phyloP scores from a whole-genome alignment of 2,329 filamentous ascomycete species.

The Metarhizium brunneum region DNA sequence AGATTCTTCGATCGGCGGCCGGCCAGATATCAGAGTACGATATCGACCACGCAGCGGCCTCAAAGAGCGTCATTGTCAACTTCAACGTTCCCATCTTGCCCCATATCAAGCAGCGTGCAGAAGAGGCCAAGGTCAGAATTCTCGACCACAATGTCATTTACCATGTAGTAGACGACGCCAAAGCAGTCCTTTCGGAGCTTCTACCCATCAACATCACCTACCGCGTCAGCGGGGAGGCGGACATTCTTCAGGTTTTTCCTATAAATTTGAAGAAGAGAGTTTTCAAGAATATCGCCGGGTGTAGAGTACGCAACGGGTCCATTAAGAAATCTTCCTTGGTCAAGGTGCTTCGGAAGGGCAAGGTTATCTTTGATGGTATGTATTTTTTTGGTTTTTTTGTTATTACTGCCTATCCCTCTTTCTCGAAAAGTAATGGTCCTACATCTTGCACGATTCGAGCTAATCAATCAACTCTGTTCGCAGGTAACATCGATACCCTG shows the following conservation, averaged over 20 bases:
- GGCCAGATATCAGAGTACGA: conserved; percentile 79
- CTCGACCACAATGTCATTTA: conserved; percentile 85
- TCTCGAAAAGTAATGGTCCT: neutral
- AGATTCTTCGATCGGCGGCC: conserved; percentile 67
- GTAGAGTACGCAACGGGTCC: conserved; percentile 73
- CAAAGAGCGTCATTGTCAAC: conserved; percentile 68
- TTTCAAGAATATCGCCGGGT: conserved; percentile 73
- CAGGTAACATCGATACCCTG: conserved; percentile 70
- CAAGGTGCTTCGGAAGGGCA: conserved; percentile 60
- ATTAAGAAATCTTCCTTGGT: conserved; percentile 57
- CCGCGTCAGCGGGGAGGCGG: conserved; percentile 78
- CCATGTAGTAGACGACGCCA: conserved; percentile 65
- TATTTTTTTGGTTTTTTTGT: conserved; percentile 13
- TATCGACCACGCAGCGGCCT: conserved; percentile 74
- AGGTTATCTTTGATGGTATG: conserved; percentile 76
- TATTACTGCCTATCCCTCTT: conserved; percentile 1
- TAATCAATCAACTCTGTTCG: neutral
- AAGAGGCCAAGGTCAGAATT: conserved; percentile 62
- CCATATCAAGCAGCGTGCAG: conserved; percentile 60
- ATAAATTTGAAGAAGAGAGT: conserved; percentile 68
- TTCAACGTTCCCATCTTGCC: conserved; percentile 71
- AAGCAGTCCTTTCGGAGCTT: conserved; percentile 56
- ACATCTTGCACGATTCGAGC: conserved; percentile 1
- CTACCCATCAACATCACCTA: conserved; percentile 58
- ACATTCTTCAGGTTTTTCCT: conserved; percentile 72